phyloP scores from a whole-genome alignment of 2,329 filamentous ascomycete species.

The Mycosphaerella arachidis region DNA sequence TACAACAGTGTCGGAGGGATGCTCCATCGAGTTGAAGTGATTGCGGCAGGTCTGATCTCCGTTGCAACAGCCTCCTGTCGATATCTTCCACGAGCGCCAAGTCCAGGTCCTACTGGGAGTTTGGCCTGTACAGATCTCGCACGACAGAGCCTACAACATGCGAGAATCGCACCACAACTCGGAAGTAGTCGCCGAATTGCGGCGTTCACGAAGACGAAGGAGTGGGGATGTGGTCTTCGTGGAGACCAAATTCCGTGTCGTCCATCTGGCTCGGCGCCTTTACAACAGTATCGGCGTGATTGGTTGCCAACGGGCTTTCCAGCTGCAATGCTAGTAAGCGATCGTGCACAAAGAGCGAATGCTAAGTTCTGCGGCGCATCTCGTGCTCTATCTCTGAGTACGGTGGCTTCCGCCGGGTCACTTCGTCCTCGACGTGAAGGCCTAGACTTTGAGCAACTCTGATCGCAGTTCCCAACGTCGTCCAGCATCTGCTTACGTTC shows the following conservation, averaged over 20 bases:
- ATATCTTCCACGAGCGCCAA: slow-evolving; percentile 4
- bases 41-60: slow-evolving; percentile 8
- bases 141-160: slow-evolving; percentile 9
- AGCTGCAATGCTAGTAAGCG: neutral
- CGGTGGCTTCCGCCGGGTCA: neutral
- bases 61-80: slow-evolving; percentile 9
- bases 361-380: slow-evolving; percentile 1
- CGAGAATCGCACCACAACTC: neutral
- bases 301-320: neutral
- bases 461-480: neutral
- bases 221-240: slow-evolving; percentile 3
- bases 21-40: slow-evolving; percentile 11
- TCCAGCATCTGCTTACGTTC: neutral
- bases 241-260: slow-evolving; percentile 7
- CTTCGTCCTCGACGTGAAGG: slow-evolving; percentile 3
- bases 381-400: neutral
- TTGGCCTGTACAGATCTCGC: slow-evolving; percentile 10
- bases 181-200: slow-evolving; percentile 3
- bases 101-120: neutral
- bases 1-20: neutral
- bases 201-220: neutral
- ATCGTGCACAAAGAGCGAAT: slow-evolving; percentile 1
- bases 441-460: slow-evolving; percentile 1
- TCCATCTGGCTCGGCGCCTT: neutral
- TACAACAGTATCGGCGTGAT: neutral